Evolutionary conservation across 31 red algal genomes (phyloP).

Genomic region (Porphyra umbilicalis): DNA sequence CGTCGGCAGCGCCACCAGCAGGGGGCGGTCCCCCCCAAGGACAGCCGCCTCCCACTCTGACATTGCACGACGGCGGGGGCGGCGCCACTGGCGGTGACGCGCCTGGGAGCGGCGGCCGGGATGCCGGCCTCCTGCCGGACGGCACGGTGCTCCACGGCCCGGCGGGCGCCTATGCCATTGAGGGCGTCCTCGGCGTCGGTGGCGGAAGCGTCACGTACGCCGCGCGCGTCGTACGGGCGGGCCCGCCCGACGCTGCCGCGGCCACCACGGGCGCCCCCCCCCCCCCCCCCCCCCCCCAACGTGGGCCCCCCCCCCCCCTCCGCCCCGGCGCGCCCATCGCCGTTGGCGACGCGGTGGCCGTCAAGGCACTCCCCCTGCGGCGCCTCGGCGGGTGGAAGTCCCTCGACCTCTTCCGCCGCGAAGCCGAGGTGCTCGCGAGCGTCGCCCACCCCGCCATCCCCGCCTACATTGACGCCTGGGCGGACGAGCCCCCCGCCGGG

Average conservation of each 20-base stretch:
- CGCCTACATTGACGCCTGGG: slow-evolving; percentile 29
- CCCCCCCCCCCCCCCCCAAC: not conserved
- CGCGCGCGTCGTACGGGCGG: not conserved
- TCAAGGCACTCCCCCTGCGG: slow-evolving; percentile 44
- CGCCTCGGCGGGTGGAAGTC: slow-evolving; percentile 23
- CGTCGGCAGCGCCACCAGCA: no score
- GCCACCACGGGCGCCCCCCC: not conserved
- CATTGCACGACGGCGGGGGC: no score
- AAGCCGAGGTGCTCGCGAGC: slow-evolving; percentile 12
- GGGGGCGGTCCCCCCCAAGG: no score
- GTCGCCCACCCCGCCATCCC: slow-evolving; percentile 45
- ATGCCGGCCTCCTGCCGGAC: not conserved
- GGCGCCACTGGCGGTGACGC: no score
- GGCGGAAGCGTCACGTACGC: not conserved
- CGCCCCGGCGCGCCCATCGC: not conserved
- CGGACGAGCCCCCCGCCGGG: slow-evolving; percentile 5
- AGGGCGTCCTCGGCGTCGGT: not conserved
- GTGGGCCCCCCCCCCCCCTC: not conserved
- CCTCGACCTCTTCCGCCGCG: slow-evolving; percentile 58
- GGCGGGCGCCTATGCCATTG: not conserved
- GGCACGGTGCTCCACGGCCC: not conserved
- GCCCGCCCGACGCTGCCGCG: not conserved
- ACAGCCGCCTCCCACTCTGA: no score
- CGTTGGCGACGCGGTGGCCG: slow-evolving; percentile 2
- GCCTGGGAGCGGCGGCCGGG: no score